A percentile compares a stretch with the other conserved stretches of the same genome.
phyloP scores from a whole-genome alignment of 2,329 filamentous ascomycete species.

The Fusarium sp. region DNA sequence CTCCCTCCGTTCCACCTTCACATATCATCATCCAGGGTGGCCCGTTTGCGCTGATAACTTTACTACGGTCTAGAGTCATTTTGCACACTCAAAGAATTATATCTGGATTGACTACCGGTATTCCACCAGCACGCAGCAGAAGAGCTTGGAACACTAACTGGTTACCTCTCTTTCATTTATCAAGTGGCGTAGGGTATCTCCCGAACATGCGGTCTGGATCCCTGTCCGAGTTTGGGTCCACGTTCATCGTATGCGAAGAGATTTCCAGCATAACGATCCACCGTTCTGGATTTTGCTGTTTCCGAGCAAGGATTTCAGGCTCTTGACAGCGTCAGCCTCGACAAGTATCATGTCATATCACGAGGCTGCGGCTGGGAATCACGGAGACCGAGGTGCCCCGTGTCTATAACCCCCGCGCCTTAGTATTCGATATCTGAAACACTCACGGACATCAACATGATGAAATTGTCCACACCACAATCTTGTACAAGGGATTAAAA shows the following conservation, averaged over 20 bases:
- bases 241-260: conserved; percentile 30
- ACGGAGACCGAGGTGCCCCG: conserved; percentile 8
- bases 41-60: conserved; percentile 20
- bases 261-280: conserved; percentile 41
- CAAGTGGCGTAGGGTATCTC: conserved; percentile 27
- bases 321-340: conserved; percentile 17
- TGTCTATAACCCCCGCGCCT: conserved; percentile 23
- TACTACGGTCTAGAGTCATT: conserved; percentile 8
- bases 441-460: conserved; percentile 17
- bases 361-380: conserved; percentile 33
- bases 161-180: neutral
- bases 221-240: conserved; percentile 34
- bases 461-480: neutral
- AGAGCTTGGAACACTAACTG: conserved; percentile 5
- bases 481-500: conserved; percentile 7
- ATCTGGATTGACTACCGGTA: neutral
- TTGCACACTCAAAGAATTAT: conserved; percentile 21
- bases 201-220: conserved; percentile 42
- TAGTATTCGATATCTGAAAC: conserved; percentile 28
- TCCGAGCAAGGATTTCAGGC: conserved; percentile 24
- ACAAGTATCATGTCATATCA: conserved; percentile 30
- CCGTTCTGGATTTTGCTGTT: conserved; percentile 36
- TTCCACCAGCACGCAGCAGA: conserved; percentile 4
- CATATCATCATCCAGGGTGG: conserved; percentile 25
- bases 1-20: conserved; percentile 18